A percentile compares a stretch with the other conserved stretches of the same genome.
phyloP scores from a whole-genome alignment of 768 basidiomycete genomes.

The Leccinum subtestaceum region DNA sequence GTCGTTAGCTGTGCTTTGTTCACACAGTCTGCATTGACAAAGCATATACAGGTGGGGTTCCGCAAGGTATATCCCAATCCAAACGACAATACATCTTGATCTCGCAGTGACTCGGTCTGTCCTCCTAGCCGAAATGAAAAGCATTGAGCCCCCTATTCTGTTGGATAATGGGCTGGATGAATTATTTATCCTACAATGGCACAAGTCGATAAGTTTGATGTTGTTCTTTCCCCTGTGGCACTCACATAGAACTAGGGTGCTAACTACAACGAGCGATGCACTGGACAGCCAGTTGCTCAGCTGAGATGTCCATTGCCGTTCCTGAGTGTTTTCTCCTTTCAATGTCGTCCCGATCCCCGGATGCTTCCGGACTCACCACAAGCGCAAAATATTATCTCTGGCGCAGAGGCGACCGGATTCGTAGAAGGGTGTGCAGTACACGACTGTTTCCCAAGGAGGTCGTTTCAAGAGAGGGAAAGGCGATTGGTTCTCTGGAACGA shows the following conservation, averaged over 20 bases:
- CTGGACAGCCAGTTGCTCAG: neutral
- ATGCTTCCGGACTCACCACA: constrained; percentile 20
- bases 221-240: neutral
- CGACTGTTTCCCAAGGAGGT: constrained; percentile 28
- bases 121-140: neutral
- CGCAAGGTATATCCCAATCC: neutral
- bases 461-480: constrained; percentile 34
- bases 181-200: constrained; percentile 2
- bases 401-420: constrained; percentile 36
- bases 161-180: neutral
- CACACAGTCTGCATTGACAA: neutral
- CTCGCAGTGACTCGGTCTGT: neutral
- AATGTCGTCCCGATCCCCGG: constrained; percentile 23
- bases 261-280: constrained; percentile 1
- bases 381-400: neutral
- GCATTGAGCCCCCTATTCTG: neutral
- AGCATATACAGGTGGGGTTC: neutral
- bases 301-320: neutral
- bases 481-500: constrained; percentile 32
- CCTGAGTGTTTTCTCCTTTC: constrained; percentile 1
- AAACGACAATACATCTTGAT: neutral
- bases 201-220: neutral
- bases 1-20: neutral
- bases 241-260: constrained; percentile 1
- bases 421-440: constrained; percentile 38